Conservation (phyloP, 1,284 basidiomycete species). For the Thelephora terrestris region DNA sequence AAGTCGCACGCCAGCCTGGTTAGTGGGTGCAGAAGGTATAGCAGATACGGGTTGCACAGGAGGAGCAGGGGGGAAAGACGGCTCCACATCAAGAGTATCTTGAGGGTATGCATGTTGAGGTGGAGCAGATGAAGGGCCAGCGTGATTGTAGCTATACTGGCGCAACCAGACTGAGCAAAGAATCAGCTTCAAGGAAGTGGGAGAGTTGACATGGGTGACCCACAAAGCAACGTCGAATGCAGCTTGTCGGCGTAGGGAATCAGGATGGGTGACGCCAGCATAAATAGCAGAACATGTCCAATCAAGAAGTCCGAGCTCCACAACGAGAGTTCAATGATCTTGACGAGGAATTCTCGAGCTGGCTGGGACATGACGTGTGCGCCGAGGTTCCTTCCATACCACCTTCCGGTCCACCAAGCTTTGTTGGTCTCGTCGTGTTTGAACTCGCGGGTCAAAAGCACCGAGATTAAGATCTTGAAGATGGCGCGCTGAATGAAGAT, state of each 20-base stretch:
- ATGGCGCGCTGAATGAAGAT: slow-evolving; percentile 84
- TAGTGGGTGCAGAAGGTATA: no score
- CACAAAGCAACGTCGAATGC: slow-evolving; percentile 68
- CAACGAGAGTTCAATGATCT: slow-evolving; percentile 73
- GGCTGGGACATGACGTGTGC: slow-evolving; percentile 82
- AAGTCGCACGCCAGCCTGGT: no score
- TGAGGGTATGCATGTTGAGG: no score
- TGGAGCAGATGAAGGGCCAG: no score
- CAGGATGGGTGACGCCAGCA: slow-evolving; percentile 64
- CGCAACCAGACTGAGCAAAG: slow-evolving; percentile 62
- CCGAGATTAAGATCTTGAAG: slow-evolving; percentile 86
- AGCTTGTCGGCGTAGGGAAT: slow-evolving; percentile 69
- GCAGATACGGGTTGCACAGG: no score
- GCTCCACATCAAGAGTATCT: no score
- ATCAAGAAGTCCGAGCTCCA: slow-evolving; percentile 72
- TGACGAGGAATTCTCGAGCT: slow-evolving; percentile 81
- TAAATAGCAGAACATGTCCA: slow-evolving; percentile 60
- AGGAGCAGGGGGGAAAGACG: no score
- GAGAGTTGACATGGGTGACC: slow-evolving; percentile 24
- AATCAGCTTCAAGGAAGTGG: slow-evolving; percentile 12
- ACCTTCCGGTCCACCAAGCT: slow-evolving; percentile 96
- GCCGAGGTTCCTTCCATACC: slow-evolving; percentile 90
- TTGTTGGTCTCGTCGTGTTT: slow-evolving; percentile 96
- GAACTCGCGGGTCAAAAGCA: slow-evolving; percentile 91
- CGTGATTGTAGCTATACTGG: slow-evolving; percentile 85